A percentile compares a stretch with the other conserved stretches of the same genome.
These are phyloP conservation scores for Apiosordaria backusii DNA, from an alignment of 495 filamentous ascomycete genomes.

Conservation along the genomic window DNA sequence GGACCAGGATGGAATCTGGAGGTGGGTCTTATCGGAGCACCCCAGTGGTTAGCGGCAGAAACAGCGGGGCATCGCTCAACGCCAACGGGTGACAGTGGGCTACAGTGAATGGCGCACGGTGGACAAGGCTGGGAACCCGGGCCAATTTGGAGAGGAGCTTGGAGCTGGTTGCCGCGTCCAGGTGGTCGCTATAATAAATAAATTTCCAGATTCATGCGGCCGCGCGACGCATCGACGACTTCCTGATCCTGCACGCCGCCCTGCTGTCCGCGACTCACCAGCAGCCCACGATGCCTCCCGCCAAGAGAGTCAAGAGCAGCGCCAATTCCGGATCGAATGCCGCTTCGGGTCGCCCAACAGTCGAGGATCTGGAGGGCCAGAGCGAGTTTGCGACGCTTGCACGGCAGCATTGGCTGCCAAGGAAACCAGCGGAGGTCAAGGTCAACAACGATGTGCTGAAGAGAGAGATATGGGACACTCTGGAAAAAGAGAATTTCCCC, in stretches of 20 bases:
- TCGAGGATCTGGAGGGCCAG: conserved; percentile 62
- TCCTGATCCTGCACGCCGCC: conserved; percentile 10
- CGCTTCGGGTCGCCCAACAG: conserved; percentile 36
- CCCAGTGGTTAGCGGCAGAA: background rate
- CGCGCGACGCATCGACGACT: conserved; percentile 16
- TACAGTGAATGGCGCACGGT: background rate
- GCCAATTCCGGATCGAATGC: conserved; percentile 38
- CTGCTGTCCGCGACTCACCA: conserved; percentile 18
- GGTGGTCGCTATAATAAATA: conserved; percentile 2
- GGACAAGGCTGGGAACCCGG: conserved; percentile 3
- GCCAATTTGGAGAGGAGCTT: background rate
- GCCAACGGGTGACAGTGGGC: conserved; percentile 1
- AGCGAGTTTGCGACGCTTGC: conserved; percentile 80
- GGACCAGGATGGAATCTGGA: background rate
- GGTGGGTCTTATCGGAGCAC: background rate
- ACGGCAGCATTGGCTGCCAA: conserved; percentile 79
- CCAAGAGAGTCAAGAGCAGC: conserved; percentile 48
- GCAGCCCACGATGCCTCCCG: conserved; percentile 41
- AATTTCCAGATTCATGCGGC: conserved; percentile 16
- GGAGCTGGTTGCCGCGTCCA: conserved; percentile 8
- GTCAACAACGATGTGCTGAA: conserved; percentile 84
- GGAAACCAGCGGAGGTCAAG: conserved; percentile 56
- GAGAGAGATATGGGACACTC: conserved; percentile 81
- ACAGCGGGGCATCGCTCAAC: background rate
- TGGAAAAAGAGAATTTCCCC: conserved; percentile 78